These are phyloP conservation scores for Emmonsiellopsis sp. DNA, from an alignment of 2,329 filamentous ascomycete genomes.

Conservation along the genomic window DNA sequence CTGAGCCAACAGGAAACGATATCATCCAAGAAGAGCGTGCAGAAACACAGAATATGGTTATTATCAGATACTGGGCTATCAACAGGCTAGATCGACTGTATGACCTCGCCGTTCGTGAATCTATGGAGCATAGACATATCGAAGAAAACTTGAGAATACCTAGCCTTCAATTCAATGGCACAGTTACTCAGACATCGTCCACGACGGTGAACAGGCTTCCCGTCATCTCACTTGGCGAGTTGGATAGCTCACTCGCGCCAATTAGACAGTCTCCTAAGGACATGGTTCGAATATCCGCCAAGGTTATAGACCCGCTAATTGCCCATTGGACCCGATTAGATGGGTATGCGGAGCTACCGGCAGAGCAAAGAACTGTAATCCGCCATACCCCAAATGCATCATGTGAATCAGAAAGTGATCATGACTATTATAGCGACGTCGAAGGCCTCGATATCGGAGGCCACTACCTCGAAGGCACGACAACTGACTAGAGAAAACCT, in stretches of 20 bases:
- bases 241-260: slow-evolving; percentile 23
- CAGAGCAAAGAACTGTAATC: slow-evolving; percentile 1
- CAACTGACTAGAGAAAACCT: slow-evolving; percentile 27
- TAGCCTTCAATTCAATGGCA: slow-evolving; percentile 7
- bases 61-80: slow-evolving; percentile 34
- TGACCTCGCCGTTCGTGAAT: slow-evolving; percentile 28
- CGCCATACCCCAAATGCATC: slow-evolving; percentile 11
- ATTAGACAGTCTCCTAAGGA: slow-evolving; percentile 29
- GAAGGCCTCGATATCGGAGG: slow-evolving; percentile 20
- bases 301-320: slow-evolving; percentile 25
- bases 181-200: slow-evolving; percentile 8
- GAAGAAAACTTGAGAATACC: slow-evolving; percentile 13
- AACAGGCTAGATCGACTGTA: slow-evolving; percentile 30
- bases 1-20: slow-evolving; percentile 18
- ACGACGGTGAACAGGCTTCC: slow-evolving; percentile 19
- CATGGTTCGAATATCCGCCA: slow-evolving; percentile 30
- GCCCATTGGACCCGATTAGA: slow-evolving; percentile 19
- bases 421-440: slow-evolving; percentile 12
- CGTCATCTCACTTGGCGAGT: slow-evolving; percentile 23
- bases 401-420: slow-evolving; percentile 18
- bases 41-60: slow-evolving; percentile 36
- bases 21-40: slow-evolving; percentile 31
- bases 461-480: slow-evolving; percentile 27
- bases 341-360: slow-evolving; percentile 9
- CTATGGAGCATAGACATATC: slow-evolving; percentile 17